These are phyloP conservation scores for Candida xiaguanensis DNA, from an alignment of 805 yeast genomes.

Conservation along the genomic window DNA sequence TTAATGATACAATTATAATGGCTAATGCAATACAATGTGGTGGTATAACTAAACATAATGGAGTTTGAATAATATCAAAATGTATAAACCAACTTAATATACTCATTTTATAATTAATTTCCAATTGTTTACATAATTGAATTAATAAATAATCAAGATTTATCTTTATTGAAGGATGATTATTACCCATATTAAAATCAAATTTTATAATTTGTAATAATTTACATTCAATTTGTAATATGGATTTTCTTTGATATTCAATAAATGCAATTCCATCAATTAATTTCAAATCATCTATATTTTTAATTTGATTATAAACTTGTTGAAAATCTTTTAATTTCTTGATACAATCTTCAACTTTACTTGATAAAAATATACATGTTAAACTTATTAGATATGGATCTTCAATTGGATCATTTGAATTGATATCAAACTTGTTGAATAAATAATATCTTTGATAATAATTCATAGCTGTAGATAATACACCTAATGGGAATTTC, in stretches of 20 bases:
- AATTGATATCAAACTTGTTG: conserved; percentile 48
- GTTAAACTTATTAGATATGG: conserved; percentile 66
- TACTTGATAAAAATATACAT: conserved; percentile 65
- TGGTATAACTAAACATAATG: conserved; percentile 64
- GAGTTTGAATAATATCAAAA: conserved; percentile 71
- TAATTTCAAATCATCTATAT: conserved; percentile 24
- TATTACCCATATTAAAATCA: conserved; percentile 63
- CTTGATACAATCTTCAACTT: conserved; percentile 82
- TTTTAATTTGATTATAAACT: conserved; percentile 42
- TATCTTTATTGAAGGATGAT: conserved; percentile 15
- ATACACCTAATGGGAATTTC: conserved; percentile 66
- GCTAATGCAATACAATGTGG: conserved; percentile 75
- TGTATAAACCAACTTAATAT: conserved; percentile 69
- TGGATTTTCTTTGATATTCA: conserved; percentile 54
- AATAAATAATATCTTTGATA: conserved; percentile 70
- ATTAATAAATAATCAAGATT: conserved; percentile 61
- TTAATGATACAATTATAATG: conserved; percentile 56
- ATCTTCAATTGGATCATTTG: conserved; percentile 33
- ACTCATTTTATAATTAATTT: conserved; percentile 44
- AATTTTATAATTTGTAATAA: conserved; percentile 74
- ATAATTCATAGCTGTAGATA: conserved; percentile 67
- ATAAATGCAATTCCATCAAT: conserved; percentile 7
- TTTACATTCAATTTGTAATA: conserved; percentile 63
- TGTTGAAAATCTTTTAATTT: conserved; percentile 60
- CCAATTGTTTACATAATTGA: conserved; percentile 51